These are phyloP conservation scores for Termitomyces titanicus DNA, from an alignment of 768 basidiomycete species.

Conservation along the genomic window DNA sequence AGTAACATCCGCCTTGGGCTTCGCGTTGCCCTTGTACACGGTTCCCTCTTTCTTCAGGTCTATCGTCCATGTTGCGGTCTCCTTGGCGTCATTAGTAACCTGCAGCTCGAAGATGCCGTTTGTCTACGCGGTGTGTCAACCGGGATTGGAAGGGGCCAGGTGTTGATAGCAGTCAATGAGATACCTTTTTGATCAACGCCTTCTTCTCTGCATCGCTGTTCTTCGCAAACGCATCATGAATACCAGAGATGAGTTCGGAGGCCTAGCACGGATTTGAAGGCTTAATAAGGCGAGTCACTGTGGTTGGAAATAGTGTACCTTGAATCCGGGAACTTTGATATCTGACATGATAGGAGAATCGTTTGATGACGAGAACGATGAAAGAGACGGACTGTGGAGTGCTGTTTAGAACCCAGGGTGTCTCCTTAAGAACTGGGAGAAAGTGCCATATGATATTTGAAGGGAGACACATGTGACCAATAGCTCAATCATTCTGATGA, in stretches of 20 bases:
- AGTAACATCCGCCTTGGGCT: slow-evolving; percentile 79
- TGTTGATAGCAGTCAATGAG: not conserved
- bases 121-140: slow-evolving; percentile 40
- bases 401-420: not conserved
- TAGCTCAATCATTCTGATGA: not conserved
- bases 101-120: slow-evolving; percentile 87
- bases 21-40: slow-evolving; percentile 70
- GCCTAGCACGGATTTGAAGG: slow-evolving; percentile 38
- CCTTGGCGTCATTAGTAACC: slow-evolving; percentile 67
- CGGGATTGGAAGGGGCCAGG: not conserved
- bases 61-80: slow-evolving; percentile 83
- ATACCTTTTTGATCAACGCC: slow-evolving; percentile 72
- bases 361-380: not conserved
- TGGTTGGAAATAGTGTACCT: slow-evolving; percentile 35
- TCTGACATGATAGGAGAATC: slow-evolving; percentile 48
- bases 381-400: not conserved
- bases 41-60: slow-evolving; percentile 85
- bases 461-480: slow-evolving; percentile 12
- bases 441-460: slow-evolving; percentile 11
- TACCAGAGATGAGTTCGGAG: slow-evolving; percentile 57
- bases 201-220: slow-evolving; percentile 62
- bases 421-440: slow-evolving; percentile 8
- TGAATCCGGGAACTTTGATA: slow-evolving; percentile 72
- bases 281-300: not conserved
- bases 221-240: slow-evolving; percentile 48